A percentile compares a stretch with the other conserved stretches of the same genome.
Evolutionary conservation across 2,329 filamentous ascomycete genomes (phyloP).

Genomic region (Phialocephala subalpina): DNA sequence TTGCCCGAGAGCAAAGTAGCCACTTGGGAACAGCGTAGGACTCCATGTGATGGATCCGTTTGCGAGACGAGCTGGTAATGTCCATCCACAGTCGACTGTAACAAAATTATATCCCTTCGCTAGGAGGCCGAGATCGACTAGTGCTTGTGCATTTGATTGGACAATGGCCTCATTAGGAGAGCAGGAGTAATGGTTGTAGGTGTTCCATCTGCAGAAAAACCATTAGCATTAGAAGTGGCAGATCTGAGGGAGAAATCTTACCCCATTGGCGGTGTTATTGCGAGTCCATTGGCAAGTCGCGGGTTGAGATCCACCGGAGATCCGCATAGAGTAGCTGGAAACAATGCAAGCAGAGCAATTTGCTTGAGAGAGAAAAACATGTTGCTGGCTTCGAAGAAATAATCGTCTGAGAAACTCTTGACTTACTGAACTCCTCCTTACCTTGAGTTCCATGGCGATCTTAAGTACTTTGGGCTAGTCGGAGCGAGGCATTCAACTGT

Average conservation of each 20-base stretch:
- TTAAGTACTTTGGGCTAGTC: no score
- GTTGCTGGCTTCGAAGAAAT: no score
- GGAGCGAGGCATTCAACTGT: no score
- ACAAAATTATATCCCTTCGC: slow-evolving; percentile 57
- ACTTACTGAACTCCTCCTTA: no score
- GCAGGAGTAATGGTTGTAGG: slow-evolving; percentile 59
- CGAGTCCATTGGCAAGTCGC: slow-evolving; percentile 37
- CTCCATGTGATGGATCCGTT: slow-evolving; percentile 53
- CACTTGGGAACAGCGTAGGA: slow-evolving; percentile 49
- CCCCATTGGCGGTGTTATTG: slow-evolving; percentile 39
- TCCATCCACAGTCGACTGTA: slow-evolving; percentile 61
- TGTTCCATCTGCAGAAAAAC: slow-evolving; percentile 54
- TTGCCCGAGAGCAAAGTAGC: slow-evolving; percentile 51
- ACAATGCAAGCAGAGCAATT: no score
- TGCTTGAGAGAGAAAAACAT: no score
- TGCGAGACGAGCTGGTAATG: slow-evolving; percentile 37
- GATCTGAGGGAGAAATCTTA: slow-evolving; percentile 16
- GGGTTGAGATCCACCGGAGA: neutral
- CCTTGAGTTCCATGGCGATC: no score
- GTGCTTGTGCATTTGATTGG: slow-evolving; percentile 53
- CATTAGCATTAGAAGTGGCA: slow-evolving; percentile 2
- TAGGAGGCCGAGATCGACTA: slow-evolving; percentile 53
- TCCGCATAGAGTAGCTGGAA: no score
- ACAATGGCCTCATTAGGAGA: slow-evolving; percentile 54
- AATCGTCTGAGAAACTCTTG: no score